Percentiles rank a stretch among this genome's conserved stretches.
phyloP scores from a whole-genome alignment of 371 early-diverging fungal species.

The Saksenaea oblongispora region DNA sequence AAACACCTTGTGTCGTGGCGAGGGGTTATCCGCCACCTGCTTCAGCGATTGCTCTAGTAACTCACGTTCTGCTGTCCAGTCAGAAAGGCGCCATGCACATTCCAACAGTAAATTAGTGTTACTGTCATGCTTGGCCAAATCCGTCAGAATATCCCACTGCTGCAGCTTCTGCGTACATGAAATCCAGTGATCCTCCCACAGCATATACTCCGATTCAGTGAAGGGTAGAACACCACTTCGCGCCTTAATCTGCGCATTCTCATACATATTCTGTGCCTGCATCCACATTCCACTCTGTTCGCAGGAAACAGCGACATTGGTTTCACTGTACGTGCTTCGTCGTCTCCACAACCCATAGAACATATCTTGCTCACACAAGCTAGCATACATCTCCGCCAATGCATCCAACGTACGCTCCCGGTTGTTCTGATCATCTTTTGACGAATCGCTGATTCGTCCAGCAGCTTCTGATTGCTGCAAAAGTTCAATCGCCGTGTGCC shows the following conservation, averaged over 20 bases:
- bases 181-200: slow-evolving; percentile 99
- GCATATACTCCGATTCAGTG: slow-evolving; percentile 94
- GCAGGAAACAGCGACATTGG: slow-evolving; percentile 94
- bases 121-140: slow-evolving; percentile 89
- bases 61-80: slow-evolving; percentile 86
- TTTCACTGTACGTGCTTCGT: slow-evolving; percentile 91
- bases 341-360: slow-evolving; percentile 94
- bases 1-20: slow-evolving; percentile 81
- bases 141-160: slow-evolving; percentile 98
- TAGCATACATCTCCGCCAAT: slow-evolving; percentile 78
- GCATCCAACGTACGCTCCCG: slow-evolving; percentile 92
- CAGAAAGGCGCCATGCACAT: slow-evolving; percentile 89
- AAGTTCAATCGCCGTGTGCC: slow-evolving; percentile 85
- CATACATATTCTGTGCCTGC: slow-evolving; percentile 91
- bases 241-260: slow-evolving; percentile 93
- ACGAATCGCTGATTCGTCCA: slow-evolving; percentile 48
- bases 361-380: slow-evolving; percentile 87
- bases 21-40: slow-evolving; percentile 56
- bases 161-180: slow-evolving; percentile 91
- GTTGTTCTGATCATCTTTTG: slow-evolving; percentile 85
- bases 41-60: slow-evolving; percentile 63
- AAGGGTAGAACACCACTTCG: slow-evolving; percentile 86
- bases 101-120: slow-evolving; percentile 85
- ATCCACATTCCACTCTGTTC: slow-evolving; percentile 96
- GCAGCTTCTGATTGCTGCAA: slow-evolving; percentile 59